phyloP scores from a whole-genome alignment of 177 flowering plant genomes.

The Viscum album region DNA sequence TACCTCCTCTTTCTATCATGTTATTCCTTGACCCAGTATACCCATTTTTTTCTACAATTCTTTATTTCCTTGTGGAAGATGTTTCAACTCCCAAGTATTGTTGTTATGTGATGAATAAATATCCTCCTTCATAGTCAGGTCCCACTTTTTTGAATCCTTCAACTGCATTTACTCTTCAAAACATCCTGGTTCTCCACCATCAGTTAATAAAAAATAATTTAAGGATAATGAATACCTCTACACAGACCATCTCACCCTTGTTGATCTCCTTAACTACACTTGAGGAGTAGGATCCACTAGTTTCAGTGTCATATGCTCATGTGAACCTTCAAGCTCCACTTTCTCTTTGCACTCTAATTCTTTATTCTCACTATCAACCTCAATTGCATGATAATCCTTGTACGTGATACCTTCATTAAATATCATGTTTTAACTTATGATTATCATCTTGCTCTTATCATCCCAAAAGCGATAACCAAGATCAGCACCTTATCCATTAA shows the following conservation, averaged over 20 bases:
- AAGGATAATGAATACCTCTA: not conserved
- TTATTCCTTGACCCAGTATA: not conserved
- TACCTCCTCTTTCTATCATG: not conserved
- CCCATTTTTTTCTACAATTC: not conserved
- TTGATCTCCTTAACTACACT: not conserved
- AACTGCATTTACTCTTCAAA: not conserved
- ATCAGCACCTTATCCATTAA: not conserved
- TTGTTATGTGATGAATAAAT: not conserved
- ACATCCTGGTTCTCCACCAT: not conserved
- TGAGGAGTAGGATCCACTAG: not conserved
- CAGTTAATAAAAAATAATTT: not conserved
- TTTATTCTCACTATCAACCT: not conserved
- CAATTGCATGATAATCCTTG: not conserved
- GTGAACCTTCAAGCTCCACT: not conserved
- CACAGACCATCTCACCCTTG: not conserved
- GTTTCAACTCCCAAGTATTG: not conserved
- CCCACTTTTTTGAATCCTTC: not conserved
- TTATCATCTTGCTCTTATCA: not conserved
- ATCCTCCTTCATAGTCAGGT: not conserved
- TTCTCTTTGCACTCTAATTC: not conserved
- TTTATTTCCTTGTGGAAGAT: not conserved
- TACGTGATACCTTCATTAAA: not conserved
- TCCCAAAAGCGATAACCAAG: not conserved
- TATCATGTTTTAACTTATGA: not conserved
- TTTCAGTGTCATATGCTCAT: not conserved